Conservation (phyloP, 768 basidiomycete genomes). For the Naganishia antarctica region DNA sequence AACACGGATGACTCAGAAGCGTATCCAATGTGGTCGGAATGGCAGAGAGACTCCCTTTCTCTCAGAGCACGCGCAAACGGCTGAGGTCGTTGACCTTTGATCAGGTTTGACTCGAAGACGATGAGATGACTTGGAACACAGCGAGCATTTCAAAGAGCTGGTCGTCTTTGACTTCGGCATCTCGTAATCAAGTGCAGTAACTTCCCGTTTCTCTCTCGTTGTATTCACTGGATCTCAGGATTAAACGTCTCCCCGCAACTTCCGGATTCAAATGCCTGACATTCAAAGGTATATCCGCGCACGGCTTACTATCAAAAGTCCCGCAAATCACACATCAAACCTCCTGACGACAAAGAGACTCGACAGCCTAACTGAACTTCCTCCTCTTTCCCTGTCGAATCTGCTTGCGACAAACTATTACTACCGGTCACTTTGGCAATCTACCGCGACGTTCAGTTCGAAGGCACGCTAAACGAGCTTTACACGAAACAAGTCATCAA, state of each 20-base stretch:
- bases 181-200: background rate
- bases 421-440: no score
- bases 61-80: background rate
- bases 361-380: no score
- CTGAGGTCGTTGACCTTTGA: background rate
- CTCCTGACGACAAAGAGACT: no score
- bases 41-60: background rate
- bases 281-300: no score
- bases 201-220: background rate
- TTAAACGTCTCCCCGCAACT: background rate
- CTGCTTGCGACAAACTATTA: no score
- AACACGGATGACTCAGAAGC: background rate
- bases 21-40: background rate
- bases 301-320: no score
- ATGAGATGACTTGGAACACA: background rate
- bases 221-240: background rate
- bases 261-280: no score
- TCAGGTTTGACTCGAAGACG: background rate
- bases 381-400: no score
- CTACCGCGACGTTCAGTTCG: no score
- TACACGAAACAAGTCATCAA: no score
- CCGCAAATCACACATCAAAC: no score
- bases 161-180: background rate
- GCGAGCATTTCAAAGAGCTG: background rate
- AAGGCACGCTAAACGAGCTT: no score